phyloP scores from a whole-genome alignment of 2,329 filamentous ascomycete genomes.

The Colletotrichum spinosum region DNA sequence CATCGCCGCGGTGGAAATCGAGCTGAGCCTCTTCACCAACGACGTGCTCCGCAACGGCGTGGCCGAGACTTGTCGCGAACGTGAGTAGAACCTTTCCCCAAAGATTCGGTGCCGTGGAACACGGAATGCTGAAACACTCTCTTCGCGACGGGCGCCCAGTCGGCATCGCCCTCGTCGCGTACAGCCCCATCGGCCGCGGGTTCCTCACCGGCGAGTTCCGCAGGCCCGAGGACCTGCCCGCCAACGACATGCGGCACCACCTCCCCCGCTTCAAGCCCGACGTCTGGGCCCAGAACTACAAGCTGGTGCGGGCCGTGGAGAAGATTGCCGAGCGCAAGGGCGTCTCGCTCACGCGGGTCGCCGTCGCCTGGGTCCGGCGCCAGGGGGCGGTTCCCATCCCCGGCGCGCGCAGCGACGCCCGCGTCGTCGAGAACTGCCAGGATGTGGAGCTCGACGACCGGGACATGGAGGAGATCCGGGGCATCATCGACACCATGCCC shows the following conservation, averaged over 20 bases:
- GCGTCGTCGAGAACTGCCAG: conserved; percentile 71
- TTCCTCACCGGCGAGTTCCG: conserved; percentile 58
- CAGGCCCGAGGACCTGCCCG: conserved; percentile 53
- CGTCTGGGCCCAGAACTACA: conserved; percentile 63
- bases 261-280: conserved; percentile 61
- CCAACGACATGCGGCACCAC: conserved; percentile 56
- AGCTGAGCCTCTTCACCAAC: conserved; percentile 54
- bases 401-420: conserved; percentile 66
- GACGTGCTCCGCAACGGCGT: conserved; percentile 54
- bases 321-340: conserved; percentile 60
- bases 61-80: conserved; percentile 55
- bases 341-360: conserved; percentile 62
- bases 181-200: conserved; percentile 64
- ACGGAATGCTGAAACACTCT: background rate
- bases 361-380: conserved; percentile 66
- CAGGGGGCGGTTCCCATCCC: conserved; percentile 72
- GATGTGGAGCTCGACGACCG: conserved; percentile 59
- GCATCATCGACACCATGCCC: conserved; percentile 59
- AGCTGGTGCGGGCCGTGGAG: conserved; percentile 59
- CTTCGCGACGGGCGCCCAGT: conserved; percentile 35
- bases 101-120: background rate
- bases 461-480: conserved; percentile 63
- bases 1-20: conserved; percentile 57
- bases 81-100: conserved; percentile 39
- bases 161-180: conserved; percentile 59